These are phyloP conservation scores for Vanrija sp. DNA, from an alignment of 1,284 basidiomycete species.

Conservation along the genomic window DNA sequence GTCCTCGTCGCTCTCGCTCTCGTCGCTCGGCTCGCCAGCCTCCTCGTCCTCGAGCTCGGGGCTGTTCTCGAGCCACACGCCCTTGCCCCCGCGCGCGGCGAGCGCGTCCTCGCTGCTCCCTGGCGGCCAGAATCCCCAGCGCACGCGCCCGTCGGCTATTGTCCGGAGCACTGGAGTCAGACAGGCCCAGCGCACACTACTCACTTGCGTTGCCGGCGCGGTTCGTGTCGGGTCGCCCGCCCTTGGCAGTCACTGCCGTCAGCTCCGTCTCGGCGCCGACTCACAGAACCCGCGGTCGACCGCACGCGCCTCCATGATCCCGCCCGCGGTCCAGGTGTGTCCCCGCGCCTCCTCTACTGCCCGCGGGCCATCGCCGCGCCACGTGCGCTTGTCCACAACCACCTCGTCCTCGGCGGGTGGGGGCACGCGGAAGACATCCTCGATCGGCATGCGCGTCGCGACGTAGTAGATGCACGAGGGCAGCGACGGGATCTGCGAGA, in stretches of 20 bases:
- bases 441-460: slow-evolving; percentile 68
- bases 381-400: slow-evolving; percentile 41
- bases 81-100: slow-evolving; percentile 52
- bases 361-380: slow-evolving; percentile 12
- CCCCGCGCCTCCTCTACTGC: not conserved
- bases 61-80: slow-evolving; percentile 27
- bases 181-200: slow-evolving; percentile 44
- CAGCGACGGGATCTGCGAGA: slow-evolving; percentile 77
- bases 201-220: slow-evolving; percentile 81
- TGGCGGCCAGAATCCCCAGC: slow-evolving; percentile 80
- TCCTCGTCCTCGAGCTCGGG: slow-evolving; percentile 16
- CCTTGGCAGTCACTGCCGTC: slow-evolving; percentile 68
- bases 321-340: slow-evolving; percentile 52
- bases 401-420: slow-evolving; percentile 44
- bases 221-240: slow-evolving; percentile 78
- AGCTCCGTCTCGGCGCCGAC: slow-evolving; percentile 7
- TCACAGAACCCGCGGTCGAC: slow-evolving; percentile 63
- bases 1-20: slow-evolving; percentile 10
- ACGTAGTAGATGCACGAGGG: slow-evolving; percentile 69
- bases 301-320: slow-evolving; percentile 73
- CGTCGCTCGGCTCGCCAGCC: slow-evolving; percentile 5
- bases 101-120: slow-evolving; percentile 28
- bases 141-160: slow-evolving; percentile 70
- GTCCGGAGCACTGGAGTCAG: slow-evolving; percentile 62
- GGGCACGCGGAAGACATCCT: slow-evolving; percentile 61